Evolutionary conservation across 1,284 basidiomycete species (phyloP).

Genomic region (Pyrrhoderma noxium): DNA sequence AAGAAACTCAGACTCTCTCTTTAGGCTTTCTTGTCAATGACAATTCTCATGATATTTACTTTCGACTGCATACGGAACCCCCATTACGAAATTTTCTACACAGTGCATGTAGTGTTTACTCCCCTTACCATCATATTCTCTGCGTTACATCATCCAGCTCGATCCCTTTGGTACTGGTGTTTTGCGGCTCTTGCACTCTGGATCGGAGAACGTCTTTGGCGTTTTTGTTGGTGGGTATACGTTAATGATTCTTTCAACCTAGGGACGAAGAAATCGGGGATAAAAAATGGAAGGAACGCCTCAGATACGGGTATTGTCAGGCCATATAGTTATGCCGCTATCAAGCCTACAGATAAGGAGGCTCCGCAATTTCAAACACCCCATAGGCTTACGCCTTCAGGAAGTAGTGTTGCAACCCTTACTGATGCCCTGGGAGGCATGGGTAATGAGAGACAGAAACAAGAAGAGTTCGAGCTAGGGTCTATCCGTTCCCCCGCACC

Average conservation of each 20-base stretch:
- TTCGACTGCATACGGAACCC: constrained; percentile 55
- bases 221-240: constrained; percentile 54
- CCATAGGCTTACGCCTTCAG: constrained; percentile 2
- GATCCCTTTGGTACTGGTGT: constrained; percentile 62
- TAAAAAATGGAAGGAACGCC: background rate
- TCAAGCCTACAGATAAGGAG: background rate
- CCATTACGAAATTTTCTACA: constrained; percentile 75
- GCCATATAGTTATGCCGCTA: constrained; percentile 5
- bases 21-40: constrained; percentile 67
- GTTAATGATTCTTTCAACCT: constrained; percentile 49
- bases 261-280: background rate
- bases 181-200: constrained; percentile 64
- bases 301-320: constrained; percentile 4
- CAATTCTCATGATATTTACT: constrained; percentile 58
- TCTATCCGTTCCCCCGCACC: constrained; percentile 6
- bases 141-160: constrained; percentile 63
- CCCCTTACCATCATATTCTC: constrained; percentile 55
- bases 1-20: constrained; percentile 2
- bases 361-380: background rate
- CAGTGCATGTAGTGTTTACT: constrained; percentile 60
- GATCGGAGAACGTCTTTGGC: constrained; percentile 56
- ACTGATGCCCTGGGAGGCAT: background rate
- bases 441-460: background rate
- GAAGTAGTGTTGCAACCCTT: constrained; percentile 5
- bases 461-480: constrained; percentile 3